Base-by-base conservation (phyloP, 2,329 filamentous ascomycete genomes). In the Pezicula radicicola region DNA sequence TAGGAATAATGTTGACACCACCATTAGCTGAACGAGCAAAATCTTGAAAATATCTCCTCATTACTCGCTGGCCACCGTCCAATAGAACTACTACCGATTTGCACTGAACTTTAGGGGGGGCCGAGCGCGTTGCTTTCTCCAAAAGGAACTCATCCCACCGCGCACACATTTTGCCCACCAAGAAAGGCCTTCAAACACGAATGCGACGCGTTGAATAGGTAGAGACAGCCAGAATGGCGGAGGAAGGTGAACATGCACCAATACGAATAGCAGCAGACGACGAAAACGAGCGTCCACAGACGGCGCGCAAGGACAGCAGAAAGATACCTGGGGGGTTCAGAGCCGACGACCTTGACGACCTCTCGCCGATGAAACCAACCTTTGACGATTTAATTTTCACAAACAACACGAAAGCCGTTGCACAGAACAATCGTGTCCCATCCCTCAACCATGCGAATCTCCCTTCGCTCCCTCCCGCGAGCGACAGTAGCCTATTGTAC, bases 401-500 rank as follows among this genome's bases (percentile, higher is more conserved):
- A 37, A 59, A 61, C 4, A 45, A 54, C 25, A 51, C 53, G 12
- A 49, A 56, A 13, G 21, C 21, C 30, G 15, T 16, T 27, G 48
- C 54, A n/a, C 50, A 57, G 27, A 58, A 60, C 19, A 58, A 53
- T 43, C 58, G 49, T 30, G 47, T 57, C 12, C 52, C 55, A 8
- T 60, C 59, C 16, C 56, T 61, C 49, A 60, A 64, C 35, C 57
- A 57, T 25, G 33, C 56, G 15, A 60, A 49, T 9, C 51, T 65
- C 2, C 62, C 62, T 8, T 57, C 62, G 5, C 46, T 65, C 19
- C 57, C 63, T 4, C 61, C 60, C 9, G 59, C 60, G 8, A 52
- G 40, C 8, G 62, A 66, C 27, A 63, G 63, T 46, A 67, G 66
- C 49, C 33, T 61, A 16, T 44, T 66, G 8, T 66, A 62, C 48